phyloP scores from a whole-genome alignment of 2,329 filamentous ascomycete genomes.

The Celoporthe dispersa region DNA sequence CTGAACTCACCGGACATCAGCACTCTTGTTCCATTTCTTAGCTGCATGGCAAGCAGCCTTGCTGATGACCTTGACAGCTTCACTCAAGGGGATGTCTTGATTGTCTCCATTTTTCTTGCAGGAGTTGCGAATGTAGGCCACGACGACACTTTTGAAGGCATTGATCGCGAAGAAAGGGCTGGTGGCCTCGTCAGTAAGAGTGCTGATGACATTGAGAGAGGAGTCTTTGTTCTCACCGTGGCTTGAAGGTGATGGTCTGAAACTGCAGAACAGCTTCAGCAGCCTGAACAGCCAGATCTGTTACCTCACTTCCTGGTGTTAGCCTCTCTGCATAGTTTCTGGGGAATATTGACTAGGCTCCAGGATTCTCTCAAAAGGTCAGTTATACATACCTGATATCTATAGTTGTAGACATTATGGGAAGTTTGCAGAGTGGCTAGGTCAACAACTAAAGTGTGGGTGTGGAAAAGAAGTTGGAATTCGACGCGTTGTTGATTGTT shows the following conservation, averaged over 20 bases:
- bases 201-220: fast-evolving
- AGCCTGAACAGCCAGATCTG: constrained; percentile 15
- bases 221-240: not conserved
- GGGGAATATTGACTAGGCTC: not conserved
- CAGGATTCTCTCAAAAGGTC: not conserved
- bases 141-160: not conserved
- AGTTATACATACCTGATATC: not conserved
- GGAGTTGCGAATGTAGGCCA: not conserved
- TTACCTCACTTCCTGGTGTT: constrained; percentile 1
- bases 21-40: constrained; percentile 15
- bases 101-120: not conserved
- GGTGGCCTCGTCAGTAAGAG: not conserved
- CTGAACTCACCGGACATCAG: constrained; percentile 6
- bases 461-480: not conserved
- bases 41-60: not conserved
- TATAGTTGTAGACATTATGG: not conserved
- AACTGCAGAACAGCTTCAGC: constrained; percentile 21
- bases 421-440: not conserved
- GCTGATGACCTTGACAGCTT: not conserved
- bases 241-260: not conserved
- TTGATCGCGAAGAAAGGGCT: constrained; percentile 12
- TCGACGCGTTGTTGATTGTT: not conserved
- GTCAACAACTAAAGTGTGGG: not conserved
- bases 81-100: constrained; percentile 7
- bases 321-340: not conserved